Percentiles rank a stretch among this genome's conserved stretches.
Evolutionary conservation across 2,329 filamentous ascomycete genomes (phyloP).

Genomic region (Rhinocladiella mackenziei): DNA sequence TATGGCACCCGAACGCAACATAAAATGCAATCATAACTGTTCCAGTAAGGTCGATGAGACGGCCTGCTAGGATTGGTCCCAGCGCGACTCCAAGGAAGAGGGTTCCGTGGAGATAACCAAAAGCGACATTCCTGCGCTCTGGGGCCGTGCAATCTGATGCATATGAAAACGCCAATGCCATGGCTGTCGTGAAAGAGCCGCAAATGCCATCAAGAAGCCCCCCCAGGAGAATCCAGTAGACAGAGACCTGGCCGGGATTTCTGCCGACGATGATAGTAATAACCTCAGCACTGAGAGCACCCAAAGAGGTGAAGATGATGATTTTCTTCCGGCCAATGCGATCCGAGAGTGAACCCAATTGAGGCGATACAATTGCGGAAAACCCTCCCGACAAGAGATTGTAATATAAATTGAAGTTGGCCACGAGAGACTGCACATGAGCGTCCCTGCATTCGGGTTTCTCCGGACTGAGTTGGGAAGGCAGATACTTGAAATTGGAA

Average conservation of each 20-base stretch:
- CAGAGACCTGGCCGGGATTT: slow-evolving; percentile 67
- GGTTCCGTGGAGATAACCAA: slow-evolving; percentile 86
- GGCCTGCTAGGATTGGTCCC: slow-evolving; percentile 76
- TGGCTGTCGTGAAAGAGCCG: slow-evolving; percentile 82
- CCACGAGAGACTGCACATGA: slow-evolving; percentile 71
- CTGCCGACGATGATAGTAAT: slow-evolving; percentile 74
- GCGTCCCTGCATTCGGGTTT: slow-evolving; percentile 78
- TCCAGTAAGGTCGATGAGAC: slow-evolving; percentile 72
- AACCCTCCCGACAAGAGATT: slow-evolving; percentile 71
- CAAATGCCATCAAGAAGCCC: slow-evolving; percentile 75
- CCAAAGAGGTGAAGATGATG: slow-evolving; percentile 67
- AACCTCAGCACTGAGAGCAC: slow-evolving; percentile 69
- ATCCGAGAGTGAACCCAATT: slow-evolving; percentile 80
- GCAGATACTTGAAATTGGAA: slow-evolving; percentile 57
- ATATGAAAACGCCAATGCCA: slow-evolving; percentile 78
- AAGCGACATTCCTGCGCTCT: slow-evolving; percentile 71
- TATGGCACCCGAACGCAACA: slow-evolving; percentile 67
- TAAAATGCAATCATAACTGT: slow-evolving; percentile 81
- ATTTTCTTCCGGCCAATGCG: slow-evolving; percentile 74
- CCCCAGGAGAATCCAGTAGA: slow-evolving; percentile 75
- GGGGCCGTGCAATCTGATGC: slow-evolving; percentile 83
- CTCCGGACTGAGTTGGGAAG: slow-evolving; percentile 63
- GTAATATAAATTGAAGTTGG: slow-evolving; percentile 72
- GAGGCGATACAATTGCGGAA: slow-evolving; percentile 76
- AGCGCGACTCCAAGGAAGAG: slow-evolving; percentile 85